Evolutionary conservation across 192 early-diverging fungal genomes (phyloP).

Genomic region (Coemansia sp.): DNA sequence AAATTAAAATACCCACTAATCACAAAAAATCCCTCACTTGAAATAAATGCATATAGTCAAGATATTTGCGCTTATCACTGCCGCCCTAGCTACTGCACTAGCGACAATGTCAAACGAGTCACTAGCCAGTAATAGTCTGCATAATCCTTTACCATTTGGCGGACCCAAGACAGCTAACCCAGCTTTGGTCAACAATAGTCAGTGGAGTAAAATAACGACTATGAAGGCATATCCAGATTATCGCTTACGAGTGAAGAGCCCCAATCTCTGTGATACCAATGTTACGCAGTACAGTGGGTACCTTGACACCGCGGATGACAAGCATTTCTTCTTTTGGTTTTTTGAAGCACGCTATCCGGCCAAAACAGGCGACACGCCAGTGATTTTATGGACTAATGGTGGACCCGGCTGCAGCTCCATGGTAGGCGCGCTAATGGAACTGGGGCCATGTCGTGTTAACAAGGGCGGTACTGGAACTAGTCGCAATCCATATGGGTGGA

Average conservation of each 20-base stretch:
- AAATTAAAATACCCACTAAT: no score
- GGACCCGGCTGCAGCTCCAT: slow-evolving; percentile 86
- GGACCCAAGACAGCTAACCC: not conserved
- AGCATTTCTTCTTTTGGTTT: slow-evolving; percentile 96
- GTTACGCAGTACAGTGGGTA: slow-evolving; percentile 91
- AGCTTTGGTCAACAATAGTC: slow-evolving; percentile 16
- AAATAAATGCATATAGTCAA: not conserved
- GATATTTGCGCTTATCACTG: not conserved
- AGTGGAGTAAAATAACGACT: slow-evolving; percentile 33
- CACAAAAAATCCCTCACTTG: not conserved
- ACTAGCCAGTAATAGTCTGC: not conserved
- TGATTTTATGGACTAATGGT: slow-evolving; percentile 79
- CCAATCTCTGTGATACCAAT: slow-evolving; percentile 80
- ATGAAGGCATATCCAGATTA: slow-evolving; percentile 71
- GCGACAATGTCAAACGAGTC: not conserved
- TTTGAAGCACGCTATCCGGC: slow-evolving; percentile 84
- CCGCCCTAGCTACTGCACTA: not conserved
- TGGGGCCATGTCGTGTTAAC: slow-evolving; percentile 86
- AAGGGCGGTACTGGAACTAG: slow-evolving; percentile 70
- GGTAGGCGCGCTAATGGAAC: slow-evolving; percentile 80
- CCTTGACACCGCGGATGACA: slow-evolving; percentile 65
- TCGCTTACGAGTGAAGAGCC: slow-evolving; percentile 73
- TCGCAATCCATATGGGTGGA: slow-evolving; percentile 84
- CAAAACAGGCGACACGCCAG: slow-evolving; percentile 67
- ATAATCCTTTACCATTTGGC: not conserved